phyloP scores from a whole-genome alignment of 331 rosid genomes.

The Stylosanthes scabra region DNA sequence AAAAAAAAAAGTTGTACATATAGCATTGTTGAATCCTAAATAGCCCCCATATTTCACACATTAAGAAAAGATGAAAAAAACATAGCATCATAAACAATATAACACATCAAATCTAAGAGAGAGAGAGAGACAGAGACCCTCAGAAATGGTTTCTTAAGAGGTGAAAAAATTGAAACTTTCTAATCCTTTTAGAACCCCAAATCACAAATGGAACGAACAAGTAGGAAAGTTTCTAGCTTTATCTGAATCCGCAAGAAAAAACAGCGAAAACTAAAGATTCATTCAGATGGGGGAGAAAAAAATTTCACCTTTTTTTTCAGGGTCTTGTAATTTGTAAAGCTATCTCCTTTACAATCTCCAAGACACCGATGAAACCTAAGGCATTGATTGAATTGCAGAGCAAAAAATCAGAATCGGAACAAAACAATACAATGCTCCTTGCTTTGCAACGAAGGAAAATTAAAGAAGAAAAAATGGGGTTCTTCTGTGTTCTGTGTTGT shows the following conservation, averaged over 20 bases:
- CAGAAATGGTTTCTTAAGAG: not conserved
- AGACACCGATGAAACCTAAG: not conserved
- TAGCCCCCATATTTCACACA: slow-evolving; percentile 29
- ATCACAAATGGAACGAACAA: not conserved
- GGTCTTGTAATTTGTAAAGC: not conserved
- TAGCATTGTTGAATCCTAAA: too few relatives aligned
- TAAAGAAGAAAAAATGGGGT: not conserved
- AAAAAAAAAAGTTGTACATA: too few relatives aligned
- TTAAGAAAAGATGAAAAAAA: slow-evolving; percentile 24
- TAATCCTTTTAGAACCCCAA: not conserved
- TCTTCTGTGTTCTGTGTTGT: not conserved
- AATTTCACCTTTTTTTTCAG: not conserved
- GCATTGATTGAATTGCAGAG: slow-evolving; percentile 31
- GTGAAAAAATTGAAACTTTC: slow-evolving; percentile 8
- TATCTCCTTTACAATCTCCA: not conserved
- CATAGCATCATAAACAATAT: slow-evolving; percentile 42
- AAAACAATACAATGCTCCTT: not conserved
- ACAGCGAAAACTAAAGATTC: not conserved
- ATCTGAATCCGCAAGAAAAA: slow-evolving; percentile 30
- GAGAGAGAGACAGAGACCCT: not conserved
- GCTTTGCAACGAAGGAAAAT: slow-evolving; percentile 20
- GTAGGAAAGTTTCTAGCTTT: slow-evolving; percentile 35
- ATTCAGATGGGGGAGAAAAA: not conserved
- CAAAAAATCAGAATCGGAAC: slow-evolving; percentile 18
- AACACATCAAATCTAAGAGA: slow-evolving; percentile 18